Base-by-base conservation (phyloP, 768 basidiomycete species). In the Paxillus rubicundulus region DNA sequence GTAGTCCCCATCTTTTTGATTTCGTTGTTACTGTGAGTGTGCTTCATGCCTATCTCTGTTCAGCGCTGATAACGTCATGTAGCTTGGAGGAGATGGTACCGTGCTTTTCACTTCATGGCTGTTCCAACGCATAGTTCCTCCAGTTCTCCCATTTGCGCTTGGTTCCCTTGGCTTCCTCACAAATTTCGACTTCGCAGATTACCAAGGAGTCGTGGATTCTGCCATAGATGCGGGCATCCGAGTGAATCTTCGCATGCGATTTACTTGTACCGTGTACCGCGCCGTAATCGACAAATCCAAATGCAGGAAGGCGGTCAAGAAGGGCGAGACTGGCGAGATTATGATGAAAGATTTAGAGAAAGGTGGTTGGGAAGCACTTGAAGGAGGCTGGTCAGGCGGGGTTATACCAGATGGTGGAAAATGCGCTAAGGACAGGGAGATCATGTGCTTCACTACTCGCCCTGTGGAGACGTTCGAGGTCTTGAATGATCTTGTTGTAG, bases 91-190 rank as follows among this genome's bases (percentile, higher is more conserved):
- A 9, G 97, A 99, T 67, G 97, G 97, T 13, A 99, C 97, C 0
- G 95, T 98, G 2, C 82, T 99, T 14, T 99, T 98, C 74, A 97
- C 97, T 5, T 98, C 97, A 3, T 98, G 97, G 97, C 77, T 99
- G 30, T 99, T 99, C 76, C 97, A 99, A 69, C 85, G 86, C 48
- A 92, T 99, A 63, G 97, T 98, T 14, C 97, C 97, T n/a, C 97
- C 97, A 12, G 93, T 98, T 34, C 86, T 99, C 13, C 86, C 97
- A 1, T 99, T 99, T 68, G 95, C 97, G 2, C 80, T 99, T 24
- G 97, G 97, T 40, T 98, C 96, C 5, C 82, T 99, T 21, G 96
- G 97, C 43, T 99, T 99, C 74, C 87, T 95, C 49, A 98, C 93
- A 39, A 97, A 94, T 67, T 98, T 98, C 65, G 86, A 98, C 75